Evolutionary conservation across 345 rosid species (phyloP).

Genomic region (Firmiana major): DNA sequence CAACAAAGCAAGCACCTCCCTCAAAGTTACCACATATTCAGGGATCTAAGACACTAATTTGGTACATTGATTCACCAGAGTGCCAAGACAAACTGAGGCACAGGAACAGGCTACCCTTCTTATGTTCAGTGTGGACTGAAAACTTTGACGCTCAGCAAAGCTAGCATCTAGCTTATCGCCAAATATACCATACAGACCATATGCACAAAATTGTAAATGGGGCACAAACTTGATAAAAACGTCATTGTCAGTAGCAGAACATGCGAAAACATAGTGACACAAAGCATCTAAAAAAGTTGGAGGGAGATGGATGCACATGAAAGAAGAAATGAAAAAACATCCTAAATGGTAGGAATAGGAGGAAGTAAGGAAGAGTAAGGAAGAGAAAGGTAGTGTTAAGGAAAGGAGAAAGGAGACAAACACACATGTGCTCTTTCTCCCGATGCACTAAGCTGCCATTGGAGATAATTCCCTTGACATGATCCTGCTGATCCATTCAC

Average conservation of each 20-base stretch:
- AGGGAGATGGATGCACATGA: constrained; percentile 26
- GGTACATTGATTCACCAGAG: background rate
- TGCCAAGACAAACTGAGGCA: background rate
- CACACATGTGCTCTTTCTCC: constrained; percentile 98
- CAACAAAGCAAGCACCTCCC: background rate
- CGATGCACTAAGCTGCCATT: constrained; percentile 98
- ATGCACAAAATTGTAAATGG: background rate
- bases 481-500: constrained; percentile 99
- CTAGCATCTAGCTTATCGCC: constrained; percentile 2
- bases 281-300: constrained; percentile 22
- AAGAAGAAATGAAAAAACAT: constrained; percentile 21
- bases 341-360: constrained; percentile 55
- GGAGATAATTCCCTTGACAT: constrained; percentile 95
- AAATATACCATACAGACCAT: background rate
- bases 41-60: background rate
- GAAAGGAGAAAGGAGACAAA: constrained; percentile 99
- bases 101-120: background rate
- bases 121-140: background rate
- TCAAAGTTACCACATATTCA: background rate
- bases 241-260: background rate
- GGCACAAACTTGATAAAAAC: background rate
- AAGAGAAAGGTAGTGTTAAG: constrained; percentile 87
- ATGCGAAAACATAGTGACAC: constrained; percentile 11
- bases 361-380: constrained; percentile 72
- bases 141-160: background rate